Conservation (phyloP, 2,329 filamentous ascomycete species). For the Aspergillus uvarum region DNA sequence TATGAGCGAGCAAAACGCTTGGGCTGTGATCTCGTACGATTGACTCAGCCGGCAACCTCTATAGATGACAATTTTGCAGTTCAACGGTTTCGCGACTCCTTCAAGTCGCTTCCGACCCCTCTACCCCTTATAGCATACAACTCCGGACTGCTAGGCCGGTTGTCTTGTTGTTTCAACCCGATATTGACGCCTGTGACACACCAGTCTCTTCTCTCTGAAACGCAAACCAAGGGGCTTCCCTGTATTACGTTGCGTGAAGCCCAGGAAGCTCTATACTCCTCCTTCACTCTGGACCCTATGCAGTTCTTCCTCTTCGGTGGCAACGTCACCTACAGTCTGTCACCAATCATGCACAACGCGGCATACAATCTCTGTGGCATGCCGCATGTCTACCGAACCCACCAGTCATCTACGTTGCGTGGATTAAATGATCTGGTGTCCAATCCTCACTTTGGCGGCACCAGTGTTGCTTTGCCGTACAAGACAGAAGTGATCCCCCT, state of each 20-base stretch:
- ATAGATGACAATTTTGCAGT: slow-evolving; percentile 65
- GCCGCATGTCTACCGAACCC: slow-evolving; percentile 65
- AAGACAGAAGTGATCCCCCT: slow-evolving; percentile 69
- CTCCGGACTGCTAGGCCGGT: slow-evolving; percentile 61
- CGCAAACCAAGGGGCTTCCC: slow-evolving; percentile 46
- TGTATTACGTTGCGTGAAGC: slow-evolving; percentile 63
- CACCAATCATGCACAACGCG: slow-evolving; percentile 74
- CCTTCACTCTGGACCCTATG: slow-evolving; percentile 67
- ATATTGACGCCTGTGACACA: slow-evolving; percentile 63
- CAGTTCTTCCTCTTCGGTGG: slow-evolving; percentile 73
- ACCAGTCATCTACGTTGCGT: slow-evolving; percentile 62
- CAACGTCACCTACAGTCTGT: slow-evolving; percentile 69
- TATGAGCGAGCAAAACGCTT: slow-evolving; percentile 59
- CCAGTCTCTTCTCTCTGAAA: slow-evolving; percentile 46
- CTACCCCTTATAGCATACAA: slow-evolving; percentile 64
- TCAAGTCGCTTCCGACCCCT: slow-evolving; percentile 45
- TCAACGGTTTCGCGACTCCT: slow-evolving; percentile 53
- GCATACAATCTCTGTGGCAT: slow-evolving; percentile 67
- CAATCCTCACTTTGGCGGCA: slow-evolving; percentile 68
- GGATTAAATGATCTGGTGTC: slow-evolving; percentile 64
- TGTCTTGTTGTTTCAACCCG: slow-evolving; percentile 66
- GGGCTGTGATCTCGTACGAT: slow-evolving; percentile 62
- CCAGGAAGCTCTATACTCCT: slow-evolving; percentile 64
- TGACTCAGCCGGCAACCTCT: slow-evolving; percentile 57
- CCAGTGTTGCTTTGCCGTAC: slow-evolving; percentile 70